Base-by-base conservation (phyloP, 305 asterid genomes). In the Stenogyne calaminthoides region DNA sequence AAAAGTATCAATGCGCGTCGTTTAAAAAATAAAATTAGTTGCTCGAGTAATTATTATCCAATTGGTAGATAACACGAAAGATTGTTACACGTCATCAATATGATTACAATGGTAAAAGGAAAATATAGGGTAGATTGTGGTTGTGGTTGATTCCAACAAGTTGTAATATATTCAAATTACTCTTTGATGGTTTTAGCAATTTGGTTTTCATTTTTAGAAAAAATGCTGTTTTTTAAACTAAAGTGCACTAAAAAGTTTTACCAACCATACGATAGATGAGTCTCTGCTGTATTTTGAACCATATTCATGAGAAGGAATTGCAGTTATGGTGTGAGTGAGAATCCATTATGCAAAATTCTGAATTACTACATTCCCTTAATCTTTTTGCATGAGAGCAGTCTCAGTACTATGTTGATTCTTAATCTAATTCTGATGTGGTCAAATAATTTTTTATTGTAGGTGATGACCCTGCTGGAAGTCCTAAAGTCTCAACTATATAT, bases 401-500 rank as follows among this genome's bases (percentile, higher is more conserved):
- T 59, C 56, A 27, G 40, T 46, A 65, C 49, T 62, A 18, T 32
- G 64, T 57, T 49, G 6, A 37, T 65, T 70, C 62, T 62, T 61
- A 69, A 76, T 51, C 70, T 36, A 42, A 46, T 62, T 52, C 61
- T 69, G 40, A 37, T 40, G 39, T 42, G 20, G 42, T 62, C 27
- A 37, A 64, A 22, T 32, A 5, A 32, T 32, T 49, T 64, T 52
- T 64, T 20, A 3, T 79, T 67, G 27, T 84, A 87, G 98, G 88
- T 75, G 89, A 87, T 66, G 84, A 44, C 51, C 73, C 78, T 64
- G 77, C 85, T 70, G 96, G 81, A 79, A 77, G 74, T 69, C 88
- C 90, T 46, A 92, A 88, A 79, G 85, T 84, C 32, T 88, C 94
- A 66, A 89, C 84, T 36, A 85, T 95, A 70, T 89, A 87, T 76